Evolutionary conservation across 495 filamentous ascomycete species (phyloP).

Genomic region (Aspergillus haitiensis): DNA sequence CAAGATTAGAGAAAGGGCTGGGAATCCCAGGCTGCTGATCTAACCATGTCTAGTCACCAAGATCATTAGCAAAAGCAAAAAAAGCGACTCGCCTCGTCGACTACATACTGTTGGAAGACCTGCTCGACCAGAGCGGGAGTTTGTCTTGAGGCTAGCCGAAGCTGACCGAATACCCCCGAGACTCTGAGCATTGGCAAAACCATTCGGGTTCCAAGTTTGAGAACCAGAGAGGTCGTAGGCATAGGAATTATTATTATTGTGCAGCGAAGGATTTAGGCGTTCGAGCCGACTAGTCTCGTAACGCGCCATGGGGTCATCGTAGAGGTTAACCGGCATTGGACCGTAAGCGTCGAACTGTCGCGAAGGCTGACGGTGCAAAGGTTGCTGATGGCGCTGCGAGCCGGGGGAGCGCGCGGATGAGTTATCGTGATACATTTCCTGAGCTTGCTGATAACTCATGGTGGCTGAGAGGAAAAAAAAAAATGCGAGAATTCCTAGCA

Average conservation of each 20-base stretch:
- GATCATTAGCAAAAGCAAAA: slow-evolving; percentile 9
- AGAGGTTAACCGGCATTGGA: slow-evolving; percentile 60
- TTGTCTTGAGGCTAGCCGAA: slow-evolving; percentile 58
- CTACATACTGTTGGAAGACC: slow-evolving; percentile 60
- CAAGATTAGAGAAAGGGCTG: slow-evolving; percentile 53
- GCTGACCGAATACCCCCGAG: slow-evolving; percentile 55
- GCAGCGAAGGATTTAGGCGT: slow-evolving; percentile 56
- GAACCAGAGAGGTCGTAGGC: slow-evolving; percentile 62
- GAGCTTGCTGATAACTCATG: slow-evolving; percentile 60
- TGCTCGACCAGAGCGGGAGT: slow-evolving; percentile 48
- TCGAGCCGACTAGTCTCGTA: slow-evolving; percentile 62
- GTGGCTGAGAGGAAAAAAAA: slow-evolving; percentile 27
- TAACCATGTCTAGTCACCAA: slow-evolving; percentile 54
- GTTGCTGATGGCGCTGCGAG: slow-evolving; percentile 62
- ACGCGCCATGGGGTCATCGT: slow-evolving; percentile 62
- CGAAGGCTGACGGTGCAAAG: slow-evolving; percentile 66
- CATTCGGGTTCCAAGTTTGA: slow-evolving; percentile 67
- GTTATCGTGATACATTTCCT: slow-evolving; percentile 64
- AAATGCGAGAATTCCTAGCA: slow-evolving; percentile 28
- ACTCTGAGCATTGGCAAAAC: slow-evolving; percentile 52
- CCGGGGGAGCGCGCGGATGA: slow-evolving; percentile 60
- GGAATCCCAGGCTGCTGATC: slow-evolving; percentile 58
- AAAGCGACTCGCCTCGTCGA: neutral
- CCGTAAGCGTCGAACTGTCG: slow-evolving; percentile 69
- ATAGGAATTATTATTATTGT: slow-evolving; percentile 50